Evolutionary conservation across 202 grass and related monocot genomes (phyloP).

Genomic region (Panicum hallii): DNA sequence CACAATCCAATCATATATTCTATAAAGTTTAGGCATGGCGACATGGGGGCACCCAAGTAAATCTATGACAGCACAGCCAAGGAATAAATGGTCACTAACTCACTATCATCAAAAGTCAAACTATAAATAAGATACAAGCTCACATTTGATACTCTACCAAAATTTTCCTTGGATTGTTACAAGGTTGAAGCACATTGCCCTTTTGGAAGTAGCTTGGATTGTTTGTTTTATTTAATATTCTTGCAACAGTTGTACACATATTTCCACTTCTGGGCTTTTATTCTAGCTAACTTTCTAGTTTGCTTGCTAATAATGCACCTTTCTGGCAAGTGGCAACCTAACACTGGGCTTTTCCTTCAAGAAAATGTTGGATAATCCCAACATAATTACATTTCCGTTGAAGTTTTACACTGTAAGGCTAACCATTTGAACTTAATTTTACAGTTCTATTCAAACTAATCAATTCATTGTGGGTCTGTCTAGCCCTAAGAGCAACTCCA

Average conservation of each 20-base stretch:
- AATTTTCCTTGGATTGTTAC: background rate
- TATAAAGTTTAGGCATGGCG: background rate
- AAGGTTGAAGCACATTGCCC: background rate
- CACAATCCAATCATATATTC: conserved; percentile 21
- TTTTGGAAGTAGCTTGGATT: conserved; percentile 36
- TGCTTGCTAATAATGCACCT: conserved; percentile 24
- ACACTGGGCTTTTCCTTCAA: background rate
- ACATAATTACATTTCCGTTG: conserved; percentile 21
- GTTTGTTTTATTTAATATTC: conserved; percentile 16
- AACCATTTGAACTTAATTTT: background rate
- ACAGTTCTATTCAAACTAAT: conserved; percentile 26
- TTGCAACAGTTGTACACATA: background rate
- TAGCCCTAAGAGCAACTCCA: no score
- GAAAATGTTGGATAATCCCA: background rate
- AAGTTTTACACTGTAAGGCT: conserved; percentile 21
- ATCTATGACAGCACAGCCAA: conserved; percentile 28
- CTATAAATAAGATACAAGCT: conserved; percentile 23
- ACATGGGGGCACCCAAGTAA: conserved; percentile 13
- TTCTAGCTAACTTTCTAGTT: conserved; percentile 31
- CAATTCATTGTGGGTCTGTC: background rate
- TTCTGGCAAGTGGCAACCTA: background rate
- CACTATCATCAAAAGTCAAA: conserved; percentile 21
- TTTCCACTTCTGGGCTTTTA: conserved; percentile 2
- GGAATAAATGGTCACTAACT: conserved; percentile 1
- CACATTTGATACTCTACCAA: conserved; percentile 10